phyloP scores from a whole-genome alignment of 2,329 filamentous ascomycete genomes.

The Aphanoascus verrucosus region DNA sequence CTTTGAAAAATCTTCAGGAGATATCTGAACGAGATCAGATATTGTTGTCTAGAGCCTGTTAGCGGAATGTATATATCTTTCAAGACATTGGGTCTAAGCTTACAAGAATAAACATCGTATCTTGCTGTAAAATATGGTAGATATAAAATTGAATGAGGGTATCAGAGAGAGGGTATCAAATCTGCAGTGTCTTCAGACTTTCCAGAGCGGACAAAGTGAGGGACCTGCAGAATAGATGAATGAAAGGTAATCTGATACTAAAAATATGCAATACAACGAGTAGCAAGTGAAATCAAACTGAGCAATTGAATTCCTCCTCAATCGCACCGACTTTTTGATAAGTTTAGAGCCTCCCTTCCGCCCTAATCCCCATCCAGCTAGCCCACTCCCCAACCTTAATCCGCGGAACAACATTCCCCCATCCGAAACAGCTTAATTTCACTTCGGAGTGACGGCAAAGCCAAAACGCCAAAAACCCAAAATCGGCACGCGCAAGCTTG shows the following conservation, averaged over 20 bases:
- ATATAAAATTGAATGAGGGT: constrained; percentile 2
- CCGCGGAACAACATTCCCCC: constrained; percentile 3
- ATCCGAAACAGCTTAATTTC: constrained; percentile 7
- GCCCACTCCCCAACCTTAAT: neutral
- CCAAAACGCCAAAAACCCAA: neutral
- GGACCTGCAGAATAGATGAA: neutral
- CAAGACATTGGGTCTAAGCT: constrained; percentile 17
- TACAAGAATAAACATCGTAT: constrained; percentile 43
- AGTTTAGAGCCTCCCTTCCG: neutral
- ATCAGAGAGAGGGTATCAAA: neutral
- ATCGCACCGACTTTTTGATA: too few relatives aligned
- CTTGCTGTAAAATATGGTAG: neutral
- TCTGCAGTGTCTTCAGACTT: neutral
- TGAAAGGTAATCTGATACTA: neutral
- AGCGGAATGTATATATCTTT: neutral
- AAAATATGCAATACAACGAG: neutral
- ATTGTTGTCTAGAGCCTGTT: constrained; percentile 61
- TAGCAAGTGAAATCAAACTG: too few relatives aligned
- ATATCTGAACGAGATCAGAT: constrained; percentile 86
- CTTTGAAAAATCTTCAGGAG: constrained; percentile 77
- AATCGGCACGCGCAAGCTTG: neutral
- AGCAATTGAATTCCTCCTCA: too few relatives aligned
- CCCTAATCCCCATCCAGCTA: neutral
- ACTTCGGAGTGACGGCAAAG: neutral
- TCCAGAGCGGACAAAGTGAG: too few relatives aligned